These are phyloP conservation scores for Tricholoma terreum DNA, from an alignment of 768 basidiomycete genomes.

Conservation along the genomic window DNA sequence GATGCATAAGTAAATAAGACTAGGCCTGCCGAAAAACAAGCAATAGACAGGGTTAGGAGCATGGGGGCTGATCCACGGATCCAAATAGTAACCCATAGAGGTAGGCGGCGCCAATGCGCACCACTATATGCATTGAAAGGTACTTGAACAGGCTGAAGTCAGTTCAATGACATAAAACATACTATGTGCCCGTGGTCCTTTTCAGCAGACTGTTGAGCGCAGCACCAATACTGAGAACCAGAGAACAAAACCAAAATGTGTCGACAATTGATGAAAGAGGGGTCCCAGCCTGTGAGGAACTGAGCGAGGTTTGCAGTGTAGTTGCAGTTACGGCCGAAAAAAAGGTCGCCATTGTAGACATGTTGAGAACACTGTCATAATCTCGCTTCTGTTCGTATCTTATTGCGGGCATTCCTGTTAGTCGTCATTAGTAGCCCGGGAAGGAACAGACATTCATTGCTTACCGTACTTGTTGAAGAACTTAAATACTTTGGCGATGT, in stretches of 20 bases:
- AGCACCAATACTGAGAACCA: too few species aligned
- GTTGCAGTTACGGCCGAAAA: too few species aligned
- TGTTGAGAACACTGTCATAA: conserved; percentile 7
- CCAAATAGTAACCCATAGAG: conserved; percentile 6
- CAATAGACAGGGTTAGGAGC: conserved; percentile 7
- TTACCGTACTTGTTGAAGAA: conserved; percentile 5
- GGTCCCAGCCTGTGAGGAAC: background rate
- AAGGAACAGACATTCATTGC: background rate
- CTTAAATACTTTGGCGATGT: background rate
- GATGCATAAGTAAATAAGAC: conserved; percentile 8
- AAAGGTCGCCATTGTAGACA: conserved; percentile 18
- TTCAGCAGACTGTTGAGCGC: too few species aligned
- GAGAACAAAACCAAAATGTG: too few species aligned
- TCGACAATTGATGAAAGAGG: conserved; percentile 6
- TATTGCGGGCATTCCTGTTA: conserved; percentile 10
- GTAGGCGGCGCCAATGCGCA: conserved; percentile 3
- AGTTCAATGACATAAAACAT: background rate
- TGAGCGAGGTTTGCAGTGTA: conserved; percentile 18
- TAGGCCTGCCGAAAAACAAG: conserved; percentile 7
- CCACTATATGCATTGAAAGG: conserved; percentile 1
- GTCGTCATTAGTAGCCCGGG: background rate
- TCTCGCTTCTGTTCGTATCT: conserved; percentile 12
- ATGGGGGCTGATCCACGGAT: conserved; percentile 9
- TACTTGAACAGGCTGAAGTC: background rate
- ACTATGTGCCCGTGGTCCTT: conserved; percentile 20